Evolutionary conservation across 495 filamentous ascomycete genomes (phyloP), one percentile per base, ranked within the genome.

Genomic region (Margaritispora aquatica): DNA sequence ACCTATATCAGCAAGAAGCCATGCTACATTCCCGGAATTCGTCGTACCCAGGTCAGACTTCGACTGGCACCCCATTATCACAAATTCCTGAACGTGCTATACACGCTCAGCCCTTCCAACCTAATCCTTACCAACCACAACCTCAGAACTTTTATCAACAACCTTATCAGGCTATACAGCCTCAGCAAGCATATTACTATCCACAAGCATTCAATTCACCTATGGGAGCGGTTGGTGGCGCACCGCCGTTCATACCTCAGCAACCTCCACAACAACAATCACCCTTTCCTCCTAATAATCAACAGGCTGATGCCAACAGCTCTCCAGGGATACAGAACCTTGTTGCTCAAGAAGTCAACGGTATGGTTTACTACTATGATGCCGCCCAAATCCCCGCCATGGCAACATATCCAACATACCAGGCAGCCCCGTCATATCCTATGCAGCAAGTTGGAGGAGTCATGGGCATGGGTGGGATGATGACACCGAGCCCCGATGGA

Each of bases 301-400:
- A 85, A 61, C 67, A 69, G 66, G 63, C 73, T 58, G 64, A 69
- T 55, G 65, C 78, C 66, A 69, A 76, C 48, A 71, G 81, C 66
- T 62, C 77, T 51, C 29, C 49, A 1, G 60, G 61, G 20, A 57
- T 62, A 1, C 73, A 84, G 56, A 87, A 83, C 63, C 87, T 90
- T 26, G 88, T 97, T 51, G 90, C 91, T 1, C 92, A 96, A 68
- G 94, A 97, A 73, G 82, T 85, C 62, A 92, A 93, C 62, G 94
- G 95, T 49, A 97, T 92, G 77, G 91, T 96, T 2, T 97, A 96
- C 71, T 99, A 96, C 69, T 92, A 91, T 59, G 87, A 96, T 66
- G 79, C 88, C 27, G 79, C 85, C 10, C 88, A 94, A 69, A 74
- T 90, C 57, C 63, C 73, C 11, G 78, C 78, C 44, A 79, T 84